Base-by-base conservation (phyloP, 768 basidiomycete genomes). In the Erythrobasidium yunnanense region DNA sequence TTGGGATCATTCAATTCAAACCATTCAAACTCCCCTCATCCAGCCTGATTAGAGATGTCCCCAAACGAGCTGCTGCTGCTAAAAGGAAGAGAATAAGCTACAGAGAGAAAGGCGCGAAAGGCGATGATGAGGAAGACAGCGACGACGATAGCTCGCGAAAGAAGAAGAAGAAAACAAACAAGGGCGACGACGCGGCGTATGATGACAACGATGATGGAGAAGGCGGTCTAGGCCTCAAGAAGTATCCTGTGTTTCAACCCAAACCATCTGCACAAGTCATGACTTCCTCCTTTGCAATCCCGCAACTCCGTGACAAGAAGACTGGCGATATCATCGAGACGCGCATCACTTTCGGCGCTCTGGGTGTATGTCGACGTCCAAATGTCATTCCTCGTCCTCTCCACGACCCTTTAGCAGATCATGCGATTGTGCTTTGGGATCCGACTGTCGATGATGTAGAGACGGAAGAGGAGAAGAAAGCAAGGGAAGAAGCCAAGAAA, bases 331-430 rank as follows among this genome's bases (percentile, higher is more conserved):
- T 68, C 60, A 46, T 68, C 22, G 67, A 66, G 47, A 68, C 67
- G 6, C 42, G 49, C 4, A n/a, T 68, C 7, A 53, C 46, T 69
- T 20, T 34, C 67, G 47, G 70, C 17, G 62, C 90, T 11, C 83
- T 99, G 3, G 95, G 95, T 27, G 85, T 88, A 58, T 83, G 91
- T 13, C 86, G 88, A 0, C 85, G 83, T 65, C 81, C 85, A 0
- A 87, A 83, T 70, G 77, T 95, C 66, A 82, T 87, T 53, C 95
- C 95, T 18, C 81, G 92, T 22, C 95, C 95, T 4, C 78, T 96
- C n/a, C 87, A 92, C 72, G 90, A 99, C 74, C 95, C 92, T 0
- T 92, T 99, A 88, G 84, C 87, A 54, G 91, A 97, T 71, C 92
- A 96, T 76, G 91, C 93, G 0, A 95, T 99, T 67, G 93, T 99